phyloP scores from a whole-genome alignment of 2,329 filamentous ascomycete species.

The Colletotrichum sp. region DNA sequence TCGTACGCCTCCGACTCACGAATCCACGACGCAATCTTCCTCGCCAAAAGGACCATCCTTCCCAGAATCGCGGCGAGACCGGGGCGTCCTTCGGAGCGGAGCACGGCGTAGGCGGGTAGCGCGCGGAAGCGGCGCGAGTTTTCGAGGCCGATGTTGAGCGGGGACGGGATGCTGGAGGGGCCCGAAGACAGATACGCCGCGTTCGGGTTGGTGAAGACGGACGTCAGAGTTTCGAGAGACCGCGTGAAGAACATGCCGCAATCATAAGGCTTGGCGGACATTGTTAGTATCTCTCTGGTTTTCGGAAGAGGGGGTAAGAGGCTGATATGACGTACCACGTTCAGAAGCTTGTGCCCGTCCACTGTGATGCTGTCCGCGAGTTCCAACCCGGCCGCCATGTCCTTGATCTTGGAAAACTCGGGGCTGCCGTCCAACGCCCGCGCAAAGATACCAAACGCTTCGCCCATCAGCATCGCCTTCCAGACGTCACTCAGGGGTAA shows the following conservation, averaged over 20 bases:
- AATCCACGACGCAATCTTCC: constrained; percentile 70
- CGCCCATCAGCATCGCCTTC: background rate
- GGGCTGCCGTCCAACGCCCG: constrained; percentile 63
- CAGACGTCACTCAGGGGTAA: background rate
- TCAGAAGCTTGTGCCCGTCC: constrained; percentile 91
- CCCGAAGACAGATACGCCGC: constrained; percentile 74
- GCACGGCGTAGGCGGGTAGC: constrained; percentile 84
- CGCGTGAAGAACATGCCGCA: constrained; percentile 87
- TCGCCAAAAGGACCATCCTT: constrained; percentile 74
- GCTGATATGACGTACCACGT: constrained; percentile 64
- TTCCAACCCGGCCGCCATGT: constrained; percentile 68
- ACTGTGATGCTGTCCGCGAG: constrained; percentile 87
- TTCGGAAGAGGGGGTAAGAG: background rate
- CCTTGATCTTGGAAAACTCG: constrained; percentile 61
- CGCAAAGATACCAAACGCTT: constrained; percentile 85
- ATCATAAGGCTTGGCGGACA: constrained; percentile 73
- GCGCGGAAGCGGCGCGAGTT: constrained; percentile 92
- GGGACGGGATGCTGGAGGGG: constrained; percentile 68
- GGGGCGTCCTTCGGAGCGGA: constrained; percentile 73
- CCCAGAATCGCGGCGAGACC: constrained; percentile 75
- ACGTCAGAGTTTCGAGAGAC: constrained; percentile 59
- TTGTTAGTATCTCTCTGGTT: background rate
- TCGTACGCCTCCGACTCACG: constrained; percentile 67
- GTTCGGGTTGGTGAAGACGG: constrained; percentile 82
- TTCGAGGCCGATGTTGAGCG: constrained; percentile 85